phyloP scores from a whole-genome alignment of 345 rosid species.

The Sonneratia caseolaris region DNA sequence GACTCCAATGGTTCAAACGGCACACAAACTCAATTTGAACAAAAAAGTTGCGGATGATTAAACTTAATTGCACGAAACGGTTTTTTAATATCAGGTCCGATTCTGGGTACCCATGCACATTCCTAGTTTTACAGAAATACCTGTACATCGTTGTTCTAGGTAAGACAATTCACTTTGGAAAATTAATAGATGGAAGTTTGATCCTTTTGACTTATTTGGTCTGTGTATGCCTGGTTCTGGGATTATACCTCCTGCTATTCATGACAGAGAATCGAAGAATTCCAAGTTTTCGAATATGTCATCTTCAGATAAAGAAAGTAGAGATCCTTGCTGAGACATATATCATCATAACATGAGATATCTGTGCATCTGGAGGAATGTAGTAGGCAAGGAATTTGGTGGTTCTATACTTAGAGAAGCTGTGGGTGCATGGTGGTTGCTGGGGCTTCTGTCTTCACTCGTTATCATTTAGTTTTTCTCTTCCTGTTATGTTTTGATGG shows the following conservation, averaged over 20 bases:
- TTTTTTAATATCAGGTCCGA: too few species aligned
- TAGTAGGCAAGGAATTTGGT: too few species aligned
- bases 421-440: not conserved
- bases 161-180: not conserved
- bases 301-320: not conserved
- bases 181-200: not conserved
- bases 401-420: too few species aligned
- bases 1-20: too few species aligned
- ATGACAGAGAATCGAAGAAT: not conserved
- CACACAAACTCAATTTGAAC: too few species aligned
- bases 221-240: not conserved
- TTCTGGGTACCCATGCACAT: too few species aligned
- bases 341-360: not conserved
- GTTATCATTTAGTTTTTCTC: constrained; percentile 3
- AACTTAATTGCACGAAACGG: too few species aligned
- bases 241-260: not conserved
- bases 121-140: too few species aligned
- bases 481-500: not conserved
- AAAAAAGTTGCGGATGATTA: too few species aligned
- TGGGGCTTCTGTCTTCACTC: not conserved
- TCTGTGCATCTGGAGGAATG: not conserved
- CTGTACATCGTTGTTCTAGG: too few species aligned
- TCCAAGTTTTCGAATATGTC: not conserved
- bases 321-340: not conserved
- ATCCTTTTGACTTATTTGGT: not conserved